phyloP scores from a whole-genome alignment of 2,329 filamentous ascomycete species.

The Diaporthe australafricana region DNA sequence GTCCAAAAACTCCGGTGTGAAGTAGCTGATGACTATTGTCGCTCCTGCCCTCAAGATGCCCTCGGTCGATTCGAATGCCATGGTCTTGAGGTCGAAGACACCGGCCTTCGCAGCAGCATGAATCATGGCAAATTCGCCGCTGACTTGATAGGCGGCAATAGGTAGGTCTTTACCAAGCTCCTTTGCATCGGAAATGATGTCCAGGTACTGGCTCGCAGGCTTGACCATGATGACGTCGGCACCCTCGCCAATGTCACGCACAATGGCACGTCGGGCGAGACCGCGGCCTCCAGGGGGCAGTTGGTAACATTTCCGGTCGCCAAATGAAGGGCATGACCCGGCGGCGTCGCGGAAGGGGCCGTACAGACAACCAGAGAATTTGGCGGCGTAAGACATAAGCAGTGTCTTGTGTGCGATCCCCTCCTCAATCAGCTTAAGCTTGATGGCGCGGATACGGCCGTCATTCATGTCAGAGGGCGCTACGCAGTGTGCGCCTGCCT shows the following conservation, averaged over 20 bases:
- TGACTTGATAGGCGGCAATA: constrained; percentile 95
- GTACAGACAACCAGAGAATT: constrained; percentile 96
- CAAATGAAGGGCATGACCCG: constrained; percentile 89
- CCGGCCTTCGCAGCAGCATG: constrained; percentile 95
- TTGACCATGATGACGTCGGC: constrained; percentile 99
- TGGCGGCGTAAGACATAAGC: constrained; percentile 98
- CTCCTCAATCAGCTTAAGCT: constrained; percentile 95
- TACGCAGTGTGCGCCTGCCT: constrained; percentile 94
- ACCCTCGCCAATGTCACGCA: constrained; percentile 90
- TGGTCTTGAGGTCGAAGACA: constrained; percentile 93
- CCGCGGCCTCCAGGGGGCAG: constrained; percentile 92
- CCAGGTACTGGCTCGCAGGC: constrained; percentile 93
- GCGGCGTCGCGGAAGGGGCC: constrained; percentile 97
- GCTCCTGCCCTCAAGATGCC: constrained; percentile 93
- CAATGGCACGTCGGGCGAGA: constrained; percentile 89
- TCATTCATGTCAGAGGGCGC: constrained; percentile 99
- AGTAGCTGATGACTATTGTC: constrained; percentile 93
- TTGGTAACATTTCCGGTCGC: constrained; percentile 97
- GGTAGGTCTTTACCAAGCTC: constrained; percentile 92
- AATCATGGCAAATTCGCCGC: constrained; percentile 98
- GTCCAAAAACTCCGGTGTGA: constrained; percentile 83
- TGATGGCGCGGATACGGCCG: constrained; percentile 95
- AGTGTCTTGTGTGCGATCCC: constrained; percentile 91
- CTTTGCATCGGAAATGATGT: constrained; percentile 98
- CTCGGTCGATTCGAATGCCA: constrained; percentile 95